phyloP scores from a whole-genome alignment of 805 yeast species.

The Candida maris region DNA sequence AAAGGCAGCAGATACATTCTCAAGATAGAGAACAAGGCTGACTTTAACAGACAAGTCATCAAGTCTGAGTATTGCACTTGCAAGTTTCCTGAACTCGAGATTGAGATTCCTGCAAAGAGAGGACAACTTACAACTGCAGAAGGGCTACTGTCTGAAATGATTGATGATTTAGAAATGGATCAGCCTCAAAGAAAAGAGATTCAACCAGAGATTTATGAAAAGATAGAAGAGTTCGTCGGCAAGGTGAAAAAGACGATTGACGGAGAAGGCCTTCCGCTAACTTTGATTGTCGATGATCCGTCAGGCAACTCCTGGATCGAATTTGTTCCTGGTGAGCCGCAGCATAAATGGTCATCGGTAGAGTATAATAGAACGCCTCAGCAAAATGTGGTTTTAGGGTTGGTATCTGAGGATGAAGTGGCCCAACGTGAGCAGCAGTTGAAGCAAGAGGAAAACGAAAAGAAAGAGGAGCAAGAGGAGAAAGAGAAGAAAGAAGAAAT shows the following conservation, averaged over 20 bases:
- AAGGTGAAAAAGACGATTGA: slow-evolving; percentile 57
- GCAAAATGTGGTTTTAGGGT: slow-evolving; percentile 81
- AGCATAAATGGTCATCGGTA: slow-evolving; percentile 84
- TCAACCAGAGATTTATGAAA: slow-evolving; percentile 72
- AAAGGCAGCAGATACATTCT: slow-evolving; percentile 76
- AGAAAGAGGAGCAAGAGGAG: slow-evolving; percentile 33
- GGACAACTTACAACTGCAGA: slow-evolving; percentile 93
- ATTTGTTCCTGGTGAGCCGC: slow-evolving; percentile 78
- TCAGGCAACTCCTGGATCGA: slow-evolving; percentile 98
- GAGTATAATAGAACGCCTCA: slow-evolving; percentile 84
- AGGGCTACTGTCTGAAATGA: slow-evolving; percentile 81
- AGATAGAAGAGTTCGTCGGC: slow-evolving; percentile 66
- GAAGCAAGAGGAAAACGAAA: not conserved
- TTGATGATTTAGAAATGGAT: slow-evolving; percentile 72
- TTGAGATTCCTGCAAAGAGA: slow-evolving; percentile 92
- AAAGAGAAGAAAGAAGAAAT: slow-evolving; percentile 30
- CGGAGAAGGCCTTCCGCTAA: slow-evolving; percentile 76
- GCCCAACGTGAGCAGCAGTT: slow-evolving; percentile 44
- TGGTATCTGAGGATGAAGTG: slow-evolving; percentile 65
- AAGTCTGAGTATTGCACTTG: slow-evolving; percentile 84
- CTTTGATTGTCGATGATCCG: slow-evolving; percentile 84
- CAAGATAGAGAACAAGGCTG: slow-evolving; percentile 63
- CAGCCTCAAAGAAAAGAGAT: slow-evolving; percentile 73
- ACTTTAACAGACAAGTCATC: slow-evolving; percentile 86
- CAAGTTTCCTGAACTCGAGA: slow-evolving; percentile 76